A percentile compares a stretch with the other conserved stretches of the same genome.
These are phyloP conservation scores for Physcomitrium patens DNA, from an alignment of 225 moss, liverwort and hornwort genomes.

Conservation along the genomic window DNA sequence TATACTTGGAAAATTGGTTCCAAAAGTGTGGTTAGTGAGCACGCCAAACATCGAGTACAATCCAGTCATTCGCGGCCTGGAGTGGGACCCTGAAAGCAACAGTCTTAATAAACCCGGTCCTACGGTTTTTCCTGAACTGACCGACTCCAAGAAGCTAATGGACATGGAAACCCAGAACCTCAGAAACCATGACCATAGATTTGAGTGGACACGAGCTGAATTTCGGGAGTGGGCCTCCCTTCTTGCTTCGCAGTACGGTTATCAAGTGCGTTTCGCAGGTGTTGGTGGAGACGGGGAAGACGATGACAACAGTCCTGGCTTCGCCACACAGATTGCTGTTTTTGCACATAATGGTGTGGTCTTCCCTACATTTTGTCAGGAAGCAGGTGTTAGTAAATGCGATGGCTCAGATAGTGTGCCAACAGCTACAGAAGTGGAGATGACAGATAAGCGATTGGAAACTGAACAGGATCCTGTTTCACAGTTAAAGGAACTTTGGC, in stretches of 20 bases:
- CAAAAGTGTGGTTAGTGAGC: conserved; percentile 80
- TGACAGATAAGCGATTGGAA: not conserved
- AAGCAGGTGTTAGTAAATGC: conserved; percentile 16
- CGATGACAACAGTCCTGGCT: conserved; percentile 83
- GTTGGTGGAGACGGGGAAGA: conserved; percentile 87
- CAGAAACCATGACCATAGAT: conserved; percentile 96
- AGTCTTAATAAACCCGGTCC: conserved; percentile 47
- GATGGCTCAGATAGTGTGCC: conserved; percentile 17
- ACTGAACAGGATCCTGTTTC: conserved; percentile 21
- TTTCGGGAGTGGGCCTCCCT: conserved; percentile 81
- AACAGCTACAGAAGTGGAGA: not conserved
- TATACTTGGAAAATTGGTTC: conserved; percentile 74
- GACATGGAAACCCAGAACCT: conserved; percentile 67
- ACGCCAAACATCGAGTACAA: conserved; percentile 98
- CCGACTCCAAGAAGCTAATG: conserved; percentile 44
- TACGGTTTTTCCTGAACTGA: conserved; percentile 22
- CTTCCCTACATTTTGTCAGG: conserved; percentile 19
- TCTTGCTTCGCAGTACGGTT: conserved; percentile 56
- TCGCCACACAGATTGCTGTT: conserved; percentile 93
- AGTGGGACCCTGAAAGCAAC: conserved; percentile 84
- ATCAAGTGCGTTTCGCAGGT: conserved; percentile 79
- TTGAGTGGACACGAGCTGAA: conserved; percentile 96
- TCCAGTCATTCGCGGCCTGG: conserved; percentile 81
- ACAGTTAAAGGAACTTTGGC: conserved; percentile 52
- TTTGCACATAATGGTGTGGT: conserved; percentile 47